Evolutionary conservation across 352 stramenopile species (phyloP).

Genomic region (Globisporangium echinulatum): DNA sequence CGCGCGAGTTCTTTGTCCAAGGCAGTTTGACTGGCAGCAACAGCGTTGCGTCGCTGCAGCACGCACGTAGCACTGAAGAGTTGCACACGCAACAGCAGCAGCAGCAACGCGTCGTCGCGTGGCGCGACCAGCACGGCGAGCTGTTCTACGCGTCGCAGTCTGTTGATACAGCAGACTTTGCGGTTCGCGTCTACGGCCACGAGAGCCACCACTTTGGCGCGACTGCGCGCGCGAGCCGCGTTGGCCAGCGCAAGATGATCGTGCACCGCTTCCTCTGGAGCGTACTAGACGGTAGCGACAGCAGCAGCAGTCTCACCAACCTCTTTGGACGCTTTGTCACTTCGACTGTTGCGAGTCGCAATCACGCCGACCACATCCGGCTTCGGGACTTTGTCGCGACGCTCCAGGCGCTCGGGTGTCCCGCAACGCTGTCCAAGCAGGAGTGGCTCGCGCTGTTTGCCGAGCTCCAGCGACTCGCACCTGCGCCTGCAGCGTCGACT

Average conservation of each 20-base stretch:
- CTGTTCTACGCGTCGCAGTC: slow-evolving; percentile 22
- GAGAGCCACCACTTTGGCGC: slow-evolving; percentile 28
- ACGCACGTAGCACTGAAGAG: neutral
- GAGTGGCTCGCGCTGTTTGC: slow-evolving; percentile 33
- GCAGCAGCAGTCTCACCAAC: slow-evolving; percentile 6
- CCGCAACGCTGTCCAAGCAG: slow-evolving; percentile 18
- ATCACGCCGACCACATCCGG: slow-evolving; percentile 1
- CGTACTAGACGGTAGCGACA: slow-evolving; percentile 9
- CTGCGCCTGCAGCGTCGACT: neutral
- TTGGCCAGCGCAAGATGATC: slow-evolving; percentile 16
- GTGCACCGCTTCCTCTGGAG: slow-evolving; percentile 27
- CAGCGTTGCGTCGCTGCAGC: neutral
- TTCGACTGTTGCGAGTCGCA: neutral
- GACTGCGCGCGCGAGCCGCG: slow-evolving; percentile 17
- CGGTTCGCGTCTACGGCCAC: slow-evolving; percentile 16
- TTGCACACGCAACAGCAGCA: neutral
- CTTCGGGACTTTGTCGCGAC: slow-evolving; percentile 12
- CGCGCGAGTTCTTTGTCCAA: slow-evolving; percentile 2
- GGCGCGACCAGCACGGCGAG: slow-evolving; percentile 25
- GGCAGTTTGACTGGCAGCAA: neutral
- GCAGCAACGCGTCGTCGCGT: slow-evolving; percentile 16
- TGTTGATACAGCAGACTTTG: neutral
- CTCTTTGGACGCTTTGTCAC: slow-evolving; percentile 17
- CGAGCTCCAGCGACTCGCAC: slow-evolving; percentile 22
- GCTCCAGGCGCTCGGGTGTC: slow-evolving; percentile 12